These are phyloP conservation scores for Monilinia vaccinii-corymbosi DNA, from an alignment of 2,329 filamentous ascomycete genomes.

Conservation along the genomic window DNA sequence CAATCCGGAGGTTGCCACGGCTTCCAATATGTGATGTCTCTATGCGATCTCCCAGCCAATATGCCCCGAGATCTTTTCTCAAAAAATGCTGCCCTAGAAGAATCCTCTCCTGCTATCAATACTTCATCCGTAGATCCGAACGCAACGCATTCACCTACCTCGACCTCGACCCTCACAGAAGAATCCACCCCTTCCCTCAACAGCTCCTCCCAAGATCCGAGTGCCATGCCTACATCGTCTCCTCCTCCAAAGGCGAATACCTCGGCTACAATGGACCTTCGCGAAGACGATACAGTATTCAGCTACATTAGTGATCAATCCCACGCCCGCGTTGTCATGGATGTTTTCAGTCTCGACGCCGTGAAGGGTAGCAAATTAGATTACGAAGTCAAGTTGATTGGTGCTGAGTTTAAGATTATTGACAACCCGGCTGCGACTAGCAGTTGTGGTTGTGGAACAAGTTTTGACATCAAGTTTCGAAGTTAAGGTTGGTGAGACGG, in stretches of 20 bases:
- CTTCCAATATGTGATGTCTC: constrained; percentile 92
- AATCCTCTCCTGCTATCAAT: constrained; percentile 14
- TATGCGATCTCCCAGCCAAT: constrained; percentile 51
- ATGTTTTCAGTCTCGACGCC: constrained; percentile 77
- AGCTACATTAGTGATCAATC: constrained; percentile 49
- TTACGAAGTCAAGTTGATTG: constrained; percentile 92
- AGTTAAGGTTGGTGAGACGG: constrained; percentile 28
- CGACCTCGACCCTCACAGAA: background rate
- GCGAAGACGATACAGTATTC: constrained; percentile 78
- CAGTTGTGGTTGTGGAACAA: constrained; percentile 94
- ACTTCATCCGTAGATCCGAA: constrained; percentile 11
- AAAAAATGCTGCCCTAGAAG: background rate
- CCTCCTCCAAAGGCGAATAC: background rate
- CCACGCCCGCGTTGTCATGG: constrained; percentile 76
- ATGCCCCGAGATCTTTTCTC: constrained; percentile 13
- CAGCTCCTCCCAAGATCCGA: constrained; percentile 16
- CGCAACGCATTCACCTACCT: background rate
- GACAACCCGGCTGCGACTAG: constrained; percentile 88
- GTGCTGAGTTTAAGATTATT: constrained; percentile 90
- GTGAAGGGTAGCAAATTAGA: constrained; percentile 92
- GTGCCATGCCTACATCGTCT: constrained; percentile 9
- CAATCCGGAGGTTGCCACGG: constrained; percentile 94
- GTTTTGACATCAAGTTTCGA: constrained; percentile 76
- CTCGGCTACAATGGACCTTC: constrained; percentile 37
- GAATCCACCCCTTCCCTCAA: constrained; percentile 15